These are phyloP conservation scores for Gastrolobium bilobum DNA, from an alignment of 306 rosid genomes.

Conservation along the genomic window DNA sequence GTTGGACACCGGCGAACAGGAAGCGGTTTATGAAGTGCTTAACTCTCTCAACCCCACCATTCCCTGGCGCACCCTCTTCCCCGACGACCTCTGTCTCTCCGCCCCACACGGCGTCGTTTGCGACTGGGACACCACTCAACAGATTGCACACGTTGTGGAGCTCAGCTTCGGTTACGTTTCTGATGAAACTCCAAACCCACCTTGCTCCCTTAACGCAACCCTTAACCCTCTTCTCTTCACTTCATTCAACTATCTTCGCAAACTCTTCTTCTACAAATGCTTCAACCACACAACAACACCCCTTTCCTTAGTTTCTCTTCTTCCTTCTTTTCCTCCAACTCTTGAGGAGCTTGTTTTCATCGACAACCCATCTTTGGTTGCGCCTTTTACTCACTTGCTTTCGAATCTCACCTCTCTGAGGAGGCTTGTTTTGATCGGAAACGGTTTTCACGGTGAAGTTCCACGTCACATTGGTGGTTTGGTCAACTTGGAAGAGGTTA, in stretches of 20 bases:
- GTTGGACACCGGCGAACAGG: slow-evolving; percentile 58
- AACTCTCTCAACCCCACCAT: slow-evolving; percentile 68
- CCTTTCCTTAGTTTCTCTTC: not conserved
- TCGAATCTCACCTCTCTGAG: slow-evolving; percentile 59
- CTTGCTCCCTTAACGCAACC: slow-evolving; percentile 66
- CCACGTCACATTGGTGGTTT: slow-evolving; percentile 41
- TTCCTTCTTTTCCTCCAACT: slow-evolving; percentile 34
- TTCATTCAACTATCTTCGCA: slow-evolving; percentile 67
- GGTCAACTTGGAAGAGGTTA: slow-evolving; percentile 68
- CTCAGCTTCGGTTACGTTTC: slow-evolving; percentile 83
- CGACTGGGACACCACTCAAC: slow-evolving; percentile 48
- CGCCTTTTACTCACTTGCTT: slow-evolving; percentile 51
- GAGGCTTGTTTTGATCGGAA: slow-evolving; percentile 67
- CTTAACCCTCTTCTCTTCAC: slow-evolving; percentile 68
- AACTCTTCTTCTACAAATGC: slow-evolving; percentile 85
- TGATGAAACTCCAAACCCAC: slow-evolving; percentile 75
- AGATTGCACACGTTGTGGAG: slow-evolving; percentile 59
- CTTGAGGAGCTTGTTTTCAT: slow-evolving; percentile 79
- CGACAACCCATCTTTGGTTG: slow-evolving; percentile 69
- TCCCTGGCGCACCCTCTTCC: slow-evolving; percentile 75
- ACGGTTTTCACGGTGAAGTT: slow-evolving; percentile 64
- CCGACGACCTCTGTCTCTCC: slow-evolving; percentile 70
- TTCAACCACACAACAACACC: slow-evolving; percentile 58
- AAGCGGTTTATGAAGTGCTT: slow-evolving; percentile 62
- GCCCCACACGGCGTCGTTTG: slow-evolving; percentile 81